These are phyloP conservation scores for Zelopaecilomyces penicillatus DNA, from an alignment of 2,329 filamentous ascomycete species.

Conservation along the genomic window DNA sequence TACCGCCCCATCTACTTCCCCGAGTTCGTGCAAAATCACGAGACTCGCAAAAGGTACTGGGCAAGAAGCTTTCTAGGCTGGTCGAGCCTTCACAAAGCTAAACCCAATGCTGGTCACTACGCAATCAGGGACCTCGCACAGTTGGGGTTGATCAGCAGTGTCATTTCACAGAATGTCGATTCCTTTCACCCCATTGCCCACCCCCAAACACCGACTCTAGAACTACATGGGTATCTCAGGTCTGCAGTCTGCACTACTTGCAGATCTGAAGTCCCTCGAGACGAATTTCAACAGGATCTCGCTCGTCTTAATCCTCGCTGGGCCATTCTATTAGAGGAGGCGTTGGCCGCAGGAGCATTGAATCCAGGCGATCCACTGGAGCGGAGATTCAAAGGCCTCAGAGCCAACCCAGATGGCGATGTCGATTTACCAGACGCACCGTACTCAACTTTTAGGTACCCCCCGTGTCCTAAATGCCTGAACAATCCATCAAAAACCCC, in stretches of 20 bases:
- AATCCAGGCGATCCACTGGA: constrained; percentile 68
- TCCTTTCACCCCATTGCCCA: constrained; percentile 80
- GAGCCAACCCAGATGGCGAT: constrained; percentile 88
- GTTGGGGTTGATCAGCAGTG: constrained; percentile 63
- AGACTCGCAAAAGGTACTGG: constrained; percentile 89
- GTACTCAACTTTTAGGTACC: constrained; percentile 86
- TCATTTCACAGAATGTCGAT: constrained; percentile 96
- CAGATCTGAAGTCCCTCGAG: constrained; percentile 59
- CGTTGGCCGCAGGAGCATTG: constrained; percentile 65
- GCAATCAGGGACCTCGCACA: constrained; percentile 65
- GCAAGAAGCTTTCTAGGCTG: constrained; percentile 89
- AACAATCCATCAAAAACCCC: constrained; percentile 47
- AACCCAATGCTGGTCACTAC: constrained; percentile 70
- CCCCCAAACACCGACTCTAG: constrained; percentile 64
- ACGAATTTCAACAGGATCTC: constrained; percentile 67
- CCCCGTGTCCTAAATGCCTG: constrained; percentile 76
- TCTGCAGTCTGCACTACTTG: constrained; percentile 76
- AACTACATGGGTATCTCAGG: constrained; percentile 86
- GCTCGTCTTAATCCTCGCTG: constrained; percentile 77
- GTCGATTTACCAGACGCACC: constrained; percentile 81
- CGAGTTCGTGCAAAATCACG: constrained; percentile 77
- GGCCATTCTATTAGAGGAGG: constrained; percentile 65
- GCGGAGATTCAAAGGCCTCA: constrained; percentile 59
- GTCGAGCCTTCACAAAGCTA: constrained; percentile 70
- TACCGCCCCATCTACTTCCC: constrained; percentile 90